Percentiles rank a stretch among this genome's conserved stretches.
Evolutionary conservation across 495 filamentous ascomycete genomes (phyloP).

Genomic region (Stereocaulon alpinum): DNA sequence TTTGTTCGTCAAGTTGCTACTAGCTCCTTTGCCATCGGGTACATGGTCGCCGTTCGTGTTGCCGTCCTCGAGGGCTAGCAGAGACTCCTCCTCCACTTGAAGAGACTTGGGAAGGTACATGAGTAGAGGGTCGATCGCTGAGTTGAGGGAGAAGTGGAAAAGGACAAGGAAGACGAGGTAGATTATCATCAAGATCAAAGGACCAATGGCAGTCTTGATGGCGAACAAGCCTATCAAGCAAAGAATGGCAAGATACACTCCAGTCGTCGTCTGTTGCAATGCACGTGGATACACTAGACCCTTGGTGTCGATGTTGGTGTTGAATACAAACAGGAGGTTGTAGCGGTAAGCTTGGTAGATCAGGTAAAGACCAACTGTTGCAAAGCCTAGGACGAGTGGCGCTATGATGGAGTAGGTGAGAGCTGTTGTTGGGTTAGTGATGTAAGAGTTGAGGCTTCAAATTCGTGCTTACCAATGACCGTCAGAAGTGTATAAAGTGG

Average conservation of each 20-base stretch:
- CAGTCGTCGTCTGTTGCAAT: slow-evolving; percentile 84
- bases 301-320: slow-evolving; percentile 78
- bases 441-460: neutral
- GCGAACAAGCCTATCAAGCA: slow-evolving; percentile 89
- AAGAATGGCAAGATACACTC: slow-evolving; percentile 73
- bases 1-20: slow-evolving; percentile 23
- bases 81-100: slow-evolving; percentile 53
- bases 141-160: slow-evolving; percentile 74
- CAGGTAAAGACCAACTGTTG: slow-evolving; percentile 68
- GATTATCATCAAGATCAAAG: slow-evolving; percentile 71
- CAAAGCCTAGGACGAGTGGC: slow-evolving; percentile 80
- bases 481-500: slow-evolving; percentile 77
- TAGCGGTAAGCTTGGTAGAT: slow-evolving; percentile 94
- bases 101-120: slow-evolving; percentile 67
- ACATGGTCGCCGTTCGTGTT: slow-evolving; percentile 24
- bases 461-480: slow-evolving; percentile 49
- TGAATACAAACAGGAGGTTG: slow-evolving; percentile 87
- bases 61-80: slow-evolving; percentile 40
- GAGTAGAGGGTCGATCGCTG: slow-evolving; percentile 67
- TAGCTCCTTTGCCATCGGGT: slow-evolving; percentile 26
- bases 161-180: slow-evolving; percentile 71
- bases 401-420: slow-evolving; percentile 88
- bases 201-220: slow-evolving; percentile 56
- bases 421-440: slow-evolving; percentile 30
- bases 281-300: slow-evolving; percentile 78